Percentiles rank a stretch among this genome's conserved stretches.
Evolutionary conservation across 106 monocot genomes (phyloP).

Genomic region (Amphibolis antarctica): DNA sequence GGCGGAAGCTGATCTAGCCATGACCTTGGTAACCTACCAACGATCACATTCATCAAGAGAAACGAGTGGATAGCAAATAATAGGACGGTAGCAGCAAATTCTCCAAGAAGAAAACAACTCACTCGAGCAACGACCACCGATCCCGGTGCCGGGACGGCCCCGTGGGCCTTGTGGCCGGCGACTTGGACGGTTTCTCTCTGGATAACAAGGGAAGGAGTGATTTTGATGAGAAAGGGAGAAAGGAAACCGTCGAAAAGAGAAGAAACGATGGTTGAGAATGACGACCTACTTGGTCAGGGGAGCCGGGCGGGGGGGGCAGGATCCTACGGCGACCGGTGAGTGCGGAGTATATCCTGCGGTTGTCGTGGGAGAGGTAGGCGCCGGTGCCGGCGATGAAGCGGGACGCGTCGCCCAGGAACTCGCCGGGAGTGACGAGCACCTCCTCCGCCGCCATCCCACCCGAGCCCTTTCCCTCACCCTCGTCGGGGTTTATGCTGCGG

Average conservation of each 20-base stretch:
- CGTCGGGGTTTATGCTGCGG: no score
- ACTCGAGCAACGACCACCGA: slow-evolving; percentile 66
- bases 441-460: slow-evolving; percentile 2
- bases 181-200: slow-evolving; percentile 61
- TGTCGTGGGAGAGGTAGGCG: slow-evolving; percentile 12
- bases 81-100: background rate
- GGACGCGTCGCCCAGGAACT: slow-evolving; percentile 15
- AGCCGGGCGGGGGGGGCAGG: slow-evolving; percentile 20
- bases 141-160: slow-evolving; percentile 62
- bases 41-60: background rate
- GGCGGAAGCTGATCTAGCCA: slow-evolving; percentile 69
- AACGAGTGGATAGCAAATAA: background rate
- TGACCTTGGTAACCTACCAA: slow-evolving; percentile 84
- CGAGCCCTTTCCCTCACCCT: background rate
- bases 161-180: slow-evolving; percentile 66
- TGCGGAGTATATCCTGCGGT: slow-evolving; percentile 20
- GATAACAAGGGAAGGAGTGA: background rate
- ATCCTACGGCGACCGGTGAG: slow-evolving; percentile 18
- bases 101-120: slow-evolving; percentile 5
- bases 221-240: background rate
- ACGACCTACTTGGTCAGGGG: slow-evolving; percentile 45
- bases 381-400: slow-evolving; percentile 10
- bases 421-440: slow-evolving; percentile 17
- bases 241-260: background rate
- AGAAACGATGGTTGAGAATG: background rate